Base-by-base conservation (phyloP, 805 yeast species). In the Kodamaea fukazawae region DNA sequence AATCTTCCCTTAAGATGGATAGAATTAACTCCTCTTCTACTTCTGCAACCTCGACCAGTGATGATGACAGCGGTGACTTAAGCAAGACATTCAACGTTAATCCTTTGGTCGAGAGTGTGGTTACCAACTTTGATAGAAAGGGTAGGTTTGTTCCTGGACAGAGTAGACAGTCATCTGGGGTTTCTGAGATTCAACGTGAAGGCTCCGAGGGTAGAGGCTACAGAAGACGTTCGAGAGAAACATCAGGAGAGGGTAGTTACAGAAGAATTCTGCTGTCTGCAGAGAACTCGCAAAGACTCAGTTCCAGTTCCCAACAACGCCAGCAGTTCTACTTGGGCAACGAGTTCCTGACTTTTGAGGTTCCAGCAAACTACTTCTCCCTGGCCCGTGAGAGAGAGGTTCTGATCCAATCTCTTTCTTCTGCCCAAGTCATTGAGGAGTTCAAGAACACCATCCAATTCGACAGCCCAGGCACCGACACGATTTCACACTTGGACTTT, bases 401-500 rank as follows among this genome's bases (percentile, higher is more conserved):
- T 7, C 59, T 64, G 7, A 34, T 41, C 11, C 55, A 50, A 26
- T 61, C 68, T 4, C 42, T 58, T 17, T 47, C 58, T 1, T 57
- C 70, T 4, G 40, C 58, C 7, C 54, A 58, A 31, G 45, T 50
- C 30, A 58, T 60, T 18, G 48, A 48, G 6, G 58, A 57, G 20
- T 65, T 67, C 35, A 47, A 55, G n/a, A 51, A 46, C 29, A 55
- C 54, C 16, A 60, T 67, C 26, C 57, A 56, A 35, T 47, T 50
- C 31, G 46, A 42, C 10, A 43, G 42, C 26, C 20, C 35, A 14
- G 23, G 23, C 23, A 20, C 23, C 23, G 23, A 20, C 35, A 16
- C 27, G 23, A 25, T 14, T 15, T 20, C 30, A 9, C 16, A 34
- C 22, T 26, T 34, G 7, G 30, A 34, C 36, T 18, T 34, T 25